Conservation (phyloP, 2,329 filamentous ascomycete genomes). For the Boeremia exigua region DNA sequence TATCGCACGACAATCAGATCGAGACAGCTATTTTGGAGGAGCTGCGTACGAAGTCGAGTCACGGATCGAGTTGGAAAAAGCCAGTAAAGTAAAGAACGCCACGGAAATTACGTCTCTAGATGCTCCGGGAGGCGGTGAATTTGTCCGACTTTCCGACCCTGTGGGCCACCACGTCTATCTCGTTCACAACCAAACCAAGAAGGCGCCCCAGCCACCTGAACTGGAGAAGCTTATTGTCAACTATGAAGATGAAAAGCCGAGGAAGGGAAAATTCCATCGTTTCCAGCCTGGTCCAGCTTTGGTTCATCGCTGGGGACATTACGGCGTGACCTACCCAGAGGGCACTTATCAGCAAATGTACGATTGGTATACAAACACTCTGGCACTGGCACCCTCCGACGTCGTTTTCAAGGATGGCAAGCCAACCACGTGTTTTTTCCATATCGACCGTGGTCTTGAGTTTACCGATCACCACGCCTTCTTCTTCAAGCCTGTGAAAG, state of each 20-base stretch:
- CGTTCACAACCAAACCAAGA: conserved; percentile 55
- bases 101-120: conserved; percentile 57
- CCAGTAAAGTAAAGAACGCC: conserved; percentile 52
- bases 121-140: conserved; percentile 58
- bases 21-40: conserved; percentile 58
- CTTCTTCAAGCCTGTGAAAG: conserved; percentile 4
- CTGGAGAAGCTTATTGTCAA: conserved; percentile 58
- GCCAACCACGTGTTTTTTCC: conserved; percentile 52
- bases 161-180: conserved; percentile 60
- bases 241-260: conserved; percentile 42
- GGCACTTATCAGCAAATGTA: conserved; percentile 36
- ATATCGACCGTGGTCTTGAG: conserved; percentile 53
- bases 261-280: conserved; percentile 54
- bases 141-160: conserved; percentile 50
- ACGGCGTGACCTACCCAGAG: conserved; percentile 36
- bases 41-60: conserved; percentile 62
- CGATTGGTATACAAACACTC: conserved; percentile 49
- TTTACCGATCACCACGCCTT: conserved; percentile 47
- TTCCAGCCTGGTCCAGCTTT: conserved; percentile 54
- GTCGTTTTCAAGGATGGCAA: conserved; percentile 36
- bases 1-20: conserved; percentile 52
- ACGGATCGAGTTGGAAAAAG: conserved; percentile 59
- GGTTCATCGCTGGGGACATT: conserved; percentile 54
- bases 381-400: conserved; percentile 50
- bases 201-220: conserved; percentile 31